These are phyloP conservation scores for Chlorella sp. DNA, from an alignment of 139 green algal genomes.

Conservation along the genomic window DNA sequence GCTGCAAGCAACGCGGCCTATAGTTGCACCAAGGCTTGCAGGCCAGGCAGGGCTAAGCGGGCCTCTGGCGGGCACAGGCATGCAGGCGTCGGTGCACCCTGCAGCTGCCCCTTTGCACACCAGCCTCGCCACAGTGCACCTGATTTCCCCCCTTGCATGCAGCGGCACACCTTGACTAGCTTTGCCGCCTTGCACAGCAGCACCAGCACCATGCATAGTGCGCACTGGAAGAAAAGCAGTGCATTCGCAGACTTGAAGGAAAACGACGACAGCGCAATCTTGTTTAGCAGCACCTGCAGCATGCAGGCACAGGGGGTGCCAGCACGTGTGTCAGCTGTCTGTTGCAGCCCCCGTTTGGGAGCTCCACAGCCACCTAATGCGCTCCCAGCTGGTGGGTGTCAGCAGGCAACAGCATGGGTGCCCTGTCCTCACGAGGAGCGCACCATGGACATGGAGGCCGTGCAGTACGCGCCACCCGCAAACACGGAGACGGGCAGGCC, in stretches of 20 bases:
- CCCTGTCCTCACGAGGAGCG: background rate
- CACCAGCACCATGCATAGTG: slow-evolving; percentile 72
- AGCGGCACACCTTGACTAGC: slow-evolving; percentile 49
- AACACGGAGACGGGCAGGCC: background rate
- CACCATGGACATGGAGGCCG: slow-evolving; percentile 57
- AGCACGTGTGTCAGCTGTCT: no score
- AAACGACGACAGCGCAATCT: slow-evolving; percentile 84
- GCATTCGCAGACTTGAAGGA: slow-evolving; percentile 76
- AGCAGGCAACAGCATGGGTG: background rate
- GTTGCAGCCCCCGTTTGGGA: no score
- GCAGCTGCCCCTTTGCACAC: no score
- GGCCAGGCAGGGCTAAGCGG: no score
- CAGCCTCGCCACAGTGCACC: no score
- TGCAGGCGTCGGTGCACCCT: no score
- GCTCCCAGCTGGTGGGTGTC: background rate
- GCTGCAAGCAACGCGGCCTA: no score
- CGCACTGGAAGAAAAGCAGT: slow-evolving; percentile 90
- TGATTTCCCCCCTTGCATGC: no score
- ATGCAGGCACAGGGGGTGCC: no score
- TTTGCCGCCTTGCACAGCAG: slow-evolving; percentile 62
- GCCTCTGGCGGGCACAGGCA: no score
- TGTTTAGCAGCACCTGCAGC: slow-evolving; percentile 82
- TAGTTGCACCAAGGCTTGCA: no score
- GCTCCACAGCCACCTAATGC: background rate
- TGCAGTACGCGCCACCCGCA: background rate